Evolutionary conservation across 768 basidiomycete species (phyloP).

Genomic region (Suillus discolor): DNA sequence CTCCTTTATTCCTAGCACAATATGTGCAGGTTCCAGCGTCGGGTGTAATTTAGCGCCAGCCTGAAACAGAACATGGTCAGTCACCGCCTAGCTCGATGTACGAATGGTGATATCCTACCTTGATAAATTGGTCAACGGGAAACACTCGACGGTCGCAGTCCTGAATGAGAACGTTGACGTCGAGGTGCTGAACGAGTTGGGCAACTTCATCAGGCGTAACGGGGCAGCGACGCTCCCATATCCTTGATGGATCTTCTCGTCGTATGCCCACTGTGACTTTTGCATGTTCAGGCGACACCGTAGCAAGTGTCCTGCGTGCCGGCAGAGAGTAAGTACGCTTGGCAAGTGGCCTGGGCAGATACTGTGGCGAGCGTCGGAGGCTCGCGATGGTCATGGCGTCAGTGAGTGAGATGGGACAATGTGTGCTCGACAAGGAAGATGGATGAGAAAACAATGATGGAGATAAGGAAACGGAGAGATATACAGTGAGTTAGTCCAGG

Average conservation of each 20-base stretch:
- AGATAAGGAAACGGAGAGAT: not conserved
- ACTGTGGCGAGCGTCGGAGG: conserved; percentile 12
- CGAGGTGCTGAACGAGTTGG: conserved; percentile 54
- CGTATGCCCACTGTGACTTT: conserved; percentile 57
- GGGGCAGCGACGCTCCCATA: conserved; percentile 88
- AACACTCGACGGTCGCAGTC: conserved; percentile 79
- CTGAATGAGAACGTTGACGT: conserved; percentile 72
- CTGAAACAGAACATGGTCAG: conserved; percentile 38
- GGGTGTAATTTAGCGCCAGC: conserved; percentile 73
- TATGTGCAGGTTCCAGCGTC: conserved; percentile 63
- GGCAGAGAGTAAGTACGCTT: conserved; percentile 18
- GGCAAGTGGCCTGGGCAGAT: conserved; percentile 16
- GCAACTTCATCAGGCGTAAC: conserved; percentile 77
- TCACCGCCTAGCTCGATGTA: not conserved
- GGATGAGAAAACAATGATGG: not conserved
- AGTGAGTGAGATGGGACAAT: not conserved
- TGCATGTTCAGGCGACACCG: conserved; percentile 20
- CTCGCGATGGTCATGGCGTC: conserved; percentile 4
- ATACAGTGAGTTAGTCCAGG: not conserved
- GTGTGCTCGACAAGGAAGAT: not conserved
- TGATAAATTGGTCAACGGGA: conserved; percentile 57
- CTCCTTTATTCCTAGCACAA: conserved; percentile 90
- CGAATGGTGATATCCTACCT: conserved; percentile 46
- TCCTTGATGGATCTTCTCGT: conserved; percentile 75
- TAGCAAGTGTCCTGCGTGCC: conserved; percentile 26